A percentile compares a stretch with the other conserved stretches of the same genome.
phyloP scores from a whole-genome alignment of 2,329 filamentous ascomycete species.

The Chrysosphaeria jannelii region DNA sequence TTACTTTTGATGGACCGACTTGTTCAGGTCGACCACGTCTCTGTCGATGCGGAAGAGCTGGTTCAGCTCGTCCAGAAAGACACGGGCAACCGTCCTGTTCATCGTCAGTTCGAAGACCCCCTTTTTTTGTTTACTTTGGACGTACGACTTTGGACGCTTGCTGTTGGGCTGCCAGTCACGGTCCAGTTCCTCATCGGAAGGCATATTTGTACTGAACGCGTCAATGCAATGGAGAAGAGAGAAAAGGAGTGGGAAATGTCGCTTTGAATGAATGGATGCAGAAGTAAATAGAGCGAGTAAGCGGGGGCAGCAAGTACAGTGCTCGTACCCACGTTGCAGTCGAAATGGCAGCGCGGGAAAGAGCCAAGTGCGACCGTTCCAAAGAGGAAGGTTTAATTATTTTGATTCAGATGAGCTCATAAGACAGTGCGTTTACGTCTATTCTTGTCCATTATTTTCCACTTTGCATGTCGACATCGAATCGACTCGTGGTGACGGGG shows the following conservation, averaged over 20 bases:
- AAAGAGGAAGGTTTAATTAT: too few species aligned
- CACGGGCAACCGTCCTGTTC: slow-evolving; percentile 64
- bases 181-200: slow-evolving; percentile 38
- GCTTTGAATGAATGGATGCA: neutral
- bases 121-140: too few species aligned
- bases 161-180: slow-evolving; percentile 54
- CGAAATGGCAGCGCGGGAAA: neutral
- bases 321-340: too few species aligned
- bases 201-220: neutral
- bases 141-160: slow-evolving; percentile 59
- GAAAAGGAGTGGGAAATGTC: neutral
- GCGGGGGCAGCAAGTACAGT: too few species aligned
- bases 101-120: slow-evolving; percentile 1
- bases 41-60: slow-evolving; percentile 72
- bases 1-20: slow-evolving; percentile 58
- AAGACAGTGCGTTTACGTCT: too few species aligned
- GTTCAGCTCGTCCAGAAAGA: slow-evolving; percentile 64
- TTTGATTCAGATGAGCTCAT: too few species aligned
- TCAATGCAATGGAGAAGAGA: neutral
- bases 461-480: too few species aligned
- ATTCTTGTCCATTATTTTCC: too few species aligned
- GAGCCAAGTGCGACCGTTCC: too few species aligned
- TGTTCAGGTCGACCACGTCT: slow-evolving; percentile 40
- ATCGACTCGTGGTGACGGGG: too few species aligned
- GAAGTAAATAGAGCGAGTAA: too few species aligned